These are phyloP conservation scores for Phylloporus sp. DNA, from an alignment of 768 basidiomycete genomes.

Conservation along the genomic window DNA sequence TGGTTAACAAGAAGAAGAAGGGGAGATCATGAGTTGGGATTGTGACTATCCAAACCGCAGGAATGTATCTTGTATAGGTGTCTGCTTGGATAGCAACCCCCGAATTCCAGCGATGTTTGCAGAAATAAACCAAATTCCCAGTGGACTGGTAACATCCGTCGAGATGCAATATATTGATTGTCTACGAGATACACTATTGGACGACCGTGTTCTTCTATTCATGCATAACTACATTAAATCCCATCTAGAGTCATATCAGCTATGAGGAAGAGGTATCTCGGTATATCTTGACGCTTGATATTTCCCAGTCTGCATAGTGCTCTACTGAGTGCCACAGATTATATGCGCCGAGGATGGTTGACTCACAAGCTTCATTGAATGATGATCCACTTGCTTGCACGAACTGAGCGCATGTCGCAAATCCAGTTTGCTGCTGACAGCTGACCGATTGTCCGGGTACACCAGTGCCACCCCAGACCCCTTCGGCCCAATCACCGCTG, in stretches of 20 bases:
- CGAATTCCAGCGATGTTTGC: conserved; percentile 3
- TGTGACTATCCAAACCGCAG: background rate
- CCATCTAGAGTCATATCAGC: conserved; percentile 3
- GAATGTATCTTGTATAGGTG: conserved; percentile 14
- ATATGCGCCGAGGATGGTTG: conserved; percentile 1
- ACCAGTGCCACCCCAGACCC: conserved; percentile 67
- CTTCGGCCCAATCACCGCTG: conserved; percentile 87
- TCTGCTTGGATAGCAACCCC: conserved; percentile 24
- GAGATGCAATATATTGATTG: conserved; percentile 19
- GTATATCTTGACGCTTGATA: conserved; percentile 70
- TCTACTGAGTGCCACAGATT: conserved; percentile 1
- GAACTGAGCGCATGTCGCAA: conserved; percentile 73
- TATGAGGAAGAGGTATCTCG: conserved; percentile 35
- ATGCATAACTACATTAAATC: conserved; percentile 5
- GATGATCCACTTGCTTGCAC: conserved; percentile 67
- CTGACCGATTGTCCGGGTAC: conserved; percentile 82
- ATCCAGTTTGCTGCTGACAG: conserved; percentile 80
- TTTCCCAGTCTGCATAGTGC: conserved; percentile 66
- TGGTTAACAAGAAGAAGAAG: conserved; percentile 95
- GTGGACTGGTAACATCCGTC: too few relatives aligned
- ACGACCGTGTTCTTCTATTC: conserved; percentile 9
- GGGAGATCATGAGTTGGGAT: conserved; percentile 41
- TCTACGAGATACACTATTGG: conserved; percentile 21
- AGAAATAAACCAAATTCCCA: too few relatives aligned
- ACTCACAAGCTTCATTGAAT: conserved; percentile 75